Evolutionary conservation across 2,329 filamentous ascomycete genomes (phyloP), one percentile per base, ranked within the genome.

Genomic region (Helotiales sp.): DNA sequence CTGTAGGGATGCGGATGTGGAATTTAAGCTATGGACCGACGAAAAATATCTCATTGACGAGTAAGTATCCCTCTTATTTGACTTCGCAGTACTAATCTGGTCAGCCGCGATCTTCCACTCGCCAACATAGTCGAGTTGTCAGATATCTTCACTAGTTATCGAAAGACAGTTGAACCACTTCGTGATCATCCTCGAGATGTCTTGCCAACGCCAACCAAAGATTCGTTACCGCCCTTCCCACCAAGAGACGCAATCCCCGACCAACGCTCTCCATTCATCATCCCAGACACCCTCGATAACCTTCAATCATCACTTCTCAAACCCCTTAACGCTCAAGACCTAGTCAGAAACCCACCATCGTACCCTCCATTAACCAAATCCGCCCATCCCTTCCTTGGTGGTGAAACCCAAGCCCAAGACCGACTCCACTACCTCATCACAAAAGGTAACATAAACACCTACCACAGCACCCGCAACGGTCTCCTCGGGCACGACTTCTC

Each of bases 11-110:
- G 78, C 83, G 2, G 82, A 81, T 0, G 81, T 88, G 3, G 82
- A 87, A 1, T 92, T 93, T 76, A 86, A 86, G 75, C 66, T 88
- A 0, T 93, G 89, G 87, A 78, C 79, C 0, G 91, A 95, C 72
- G 91, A 93, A 77, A 95, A 94, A 76, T 94, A 92, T 72, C 89
- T 89, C 67, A 83, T 94, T 60, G 89, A 94, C 73, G 91, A 94
- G 92, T 94, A 81, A 79, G 90, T 85, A 7, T 3, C 17, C 57
- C 30, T 60, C 26, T 47, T 24, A 55, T 58, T 22, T 58, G 20
- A 20, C 45, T 22, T 26, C 13, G 20, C 7, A 49, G 20, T 28
- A 54, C 20, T 55, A 22, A 24, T 28, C 45, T 52, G 49, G 59
- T 37, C 26, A 93, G 91, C 72, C 88, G 88, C 24, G 91, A 95